phyloP scores from a whole-genome alignment of 495 filamentous ascomycete genomes.

The Cudoniella acicularis region DNA sequence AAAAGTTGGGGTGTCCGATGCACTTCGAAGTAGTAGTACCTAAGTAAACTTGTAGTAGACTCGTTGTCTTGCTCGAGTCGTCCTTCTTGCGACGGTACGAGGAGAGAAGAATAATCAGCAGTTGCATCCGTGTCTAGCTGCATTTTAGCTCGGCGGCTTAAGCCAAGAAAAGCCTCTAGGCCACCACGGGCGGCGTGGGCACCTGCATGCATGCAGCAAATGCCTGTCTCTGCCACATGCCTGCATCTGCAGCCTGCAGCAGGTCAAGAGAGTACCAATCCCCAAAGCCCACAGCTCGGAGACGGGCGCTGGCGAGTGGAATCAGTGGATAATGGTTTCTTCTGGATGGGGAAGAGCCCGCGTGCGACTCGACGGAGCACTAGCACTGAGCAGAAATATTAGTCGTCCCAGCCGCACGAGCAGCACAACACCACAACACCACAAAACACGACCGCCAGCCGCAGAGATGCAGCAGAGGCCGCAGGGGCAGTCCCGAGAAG shows the following conservation, averaged over 20 bases:
- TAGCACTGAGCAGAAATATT: too few relatives aligned
- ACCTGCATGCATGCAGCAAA: neutral
- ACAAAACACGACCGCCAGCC: too few relatives aligned
- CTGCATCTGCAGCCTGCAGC: neutral
- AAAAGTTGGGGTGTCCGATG: too few relatives aligned
- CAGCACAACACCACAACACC: too few relatives aligned
- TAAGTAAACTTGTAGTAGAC: too few relatives aligned
- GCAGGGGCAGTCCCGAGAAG: too few relatives aligned
- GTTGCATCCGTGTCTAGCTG: conserved; percentile 12
- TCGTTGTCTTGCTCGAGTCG: too few relatives aligned
- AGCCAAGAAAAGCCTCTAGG: conserved; percentile 22
- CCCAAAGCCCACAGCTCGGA: neutral
- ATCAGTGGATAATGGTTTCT: too few relatives aligned
- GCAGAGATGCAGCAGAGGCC: too few relatives aligned
- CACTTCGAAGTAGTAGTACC: too few relatives aligned
- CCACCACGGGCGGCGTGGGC: conserved; percentile 8
- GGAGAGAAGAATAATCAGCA: conserved; percentile 13
- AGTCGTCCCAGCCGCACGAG: neutral
- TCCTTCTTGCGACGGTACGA: too few relatives aligned
- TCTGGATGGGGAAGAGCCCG: neutral
- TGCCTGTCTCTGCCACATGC: conserved; percentile 3
- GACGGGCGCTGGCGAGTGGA: neutral
- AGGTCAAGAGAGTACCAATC: neutral
- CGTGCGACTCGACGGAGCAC: neutral
- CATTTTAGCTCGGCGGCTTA: conserved; percentile 19